Conservation (phyloP, 345 rosid genomes). For the Durio zibethinus region DNA sequence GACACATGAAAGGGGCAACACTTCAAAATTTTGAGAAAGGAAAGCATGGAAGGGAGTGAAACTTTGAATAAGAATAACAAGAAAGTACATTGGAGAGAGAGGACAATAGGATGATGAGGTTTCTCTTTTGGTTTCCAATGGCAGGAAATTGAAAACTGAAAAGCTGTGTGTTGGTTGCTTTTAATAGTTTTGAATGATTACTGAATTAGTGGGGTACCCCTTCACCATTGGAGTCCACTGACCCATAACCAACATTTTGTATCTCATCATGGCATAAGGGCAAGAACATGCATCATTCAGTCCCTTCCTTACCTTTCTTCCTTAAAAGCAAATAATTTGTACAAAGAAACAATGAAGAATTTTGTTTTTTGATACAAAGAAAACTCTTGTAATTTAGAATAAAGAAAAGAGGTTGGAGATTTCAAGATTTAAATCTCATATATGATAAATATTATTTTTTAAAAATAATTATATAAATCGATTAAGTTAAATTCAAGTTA, state of each 20-base stretch:
- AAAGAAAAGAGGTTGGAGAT: too few relatives aligned
- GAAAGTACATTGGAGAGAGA: constrained; percentile 4
- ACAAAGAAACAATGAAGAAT: neutral
- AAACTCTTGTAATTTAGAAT: too few relatives aligned
- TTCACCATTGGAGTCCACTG: constrained; percentile 16
- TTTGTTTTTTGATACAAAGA: too few relatives aligned
- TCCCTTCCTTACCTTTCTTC: neutral
- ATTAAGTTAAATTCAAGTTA: too few relatives aligned
- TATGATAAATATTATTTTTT: too few relatives aligned
- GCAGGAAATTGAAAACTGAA: constrained; percentile 24
- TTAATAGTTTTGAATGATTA: constrained; percentile 33
- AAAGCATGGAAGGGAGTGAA: neutral
- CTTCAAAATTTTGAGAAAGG: neutral
- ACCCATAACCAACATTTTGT: constrained; percentile 20
- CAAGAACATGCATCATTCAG: neutral
- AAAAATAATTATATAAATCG: too few relatives aligned
- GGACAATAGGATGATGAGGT: constrained; percentile 7
- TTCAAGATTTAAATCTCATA: too few relatives aligned
- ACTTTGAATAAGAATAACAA: constrained; percentile 11
- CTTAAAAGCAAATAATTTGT: neutral
- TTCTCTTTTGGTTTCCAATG: constrained; percentile 28
- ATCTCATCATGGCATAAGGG: constrained; percentile 14
- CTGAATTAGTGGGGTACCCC: constrained; percentile 27
- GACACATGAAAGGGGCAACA: neutral
- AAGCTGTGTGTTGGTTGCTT: constrained; percentile 26